Evolutionary conservation across 2,329 filamentous ascomycete species (phyloP).

Genomic region (Diaporthe citrichinensis): DNA sequence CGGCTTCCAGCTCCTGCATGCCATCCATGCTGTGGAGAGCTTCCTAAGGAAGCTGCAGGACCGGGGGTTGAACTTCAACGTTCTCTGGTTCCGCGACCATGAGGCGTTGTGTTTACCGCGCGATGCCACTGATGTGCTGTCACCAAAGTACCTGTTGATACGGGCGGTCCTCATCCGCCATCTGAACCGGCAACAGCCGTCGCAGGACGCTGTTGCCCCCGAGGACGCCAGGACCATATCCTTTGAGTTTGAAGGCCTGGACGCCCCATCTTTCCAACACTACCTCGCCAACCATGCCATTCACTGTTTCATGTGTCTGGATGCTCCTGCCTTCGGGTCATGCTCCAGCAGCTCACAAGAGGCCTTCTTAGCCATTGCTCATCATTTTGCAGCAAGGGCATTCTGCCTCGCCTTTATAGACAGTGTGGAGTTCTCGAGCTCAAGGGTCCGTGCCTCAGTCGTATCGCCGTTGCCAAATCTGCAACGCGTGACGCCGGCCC

Average conservation of each 20-base stretch:
- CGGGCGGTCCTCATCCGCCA: slow-evolving; percentile 76
- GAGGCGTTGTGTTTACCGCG: slow-evolving; percentile 69
- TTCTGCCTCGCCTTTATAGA: slow-evolving; percentile 76
- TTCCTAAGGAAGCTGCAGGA: slow-evolving; percentile 73
- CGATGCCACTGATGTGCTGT: slow-evolving; percentile 46
- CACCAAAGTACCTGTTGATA: slow-evolving; percentile 71
- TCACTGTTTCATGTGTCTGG: slow-evolving; percentile 79
- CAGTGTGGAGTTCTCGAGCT: slow-evolving; percentile 73
- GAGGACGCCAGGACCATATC: slow-evolving; percentile 38
- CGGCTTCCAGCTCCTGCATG: slow-evolving; percentile 81
- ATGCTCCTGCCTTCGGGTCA: slow-evolving; percentile 60
- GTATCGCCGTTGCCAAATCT: slow-evolving; percentile 42
- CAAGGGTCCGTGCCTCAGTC: slow-evolving; percentile 58
- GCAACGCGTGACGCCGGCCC: background rate
- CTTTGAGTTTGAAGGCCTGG: slow-evolving; percentile 59
- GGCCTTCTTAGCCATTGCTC: slow-evolving; percentile 62
- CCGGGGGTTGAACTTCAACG: slow-evolving; percentile 78
- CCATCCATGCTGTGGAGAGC: slow-evolving; percentile 76
- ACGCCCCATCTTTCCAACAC: slow-evolving; percentile 63
- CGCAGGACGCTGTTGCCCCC: background rate
- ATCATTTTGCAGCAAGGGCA: slow-evolving; percentile 66
- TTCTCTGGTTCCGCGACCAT: slow-evolving; percentile 76
- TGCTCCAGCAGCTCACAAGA: slow-evolving; percentile 40
- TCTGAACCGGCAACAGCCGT: slow-evolving; percentile 54
- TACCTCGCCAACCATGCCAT: slow-evolving; percentile 69